Percentiles rank a stretch among this genome's conserved stretches.
phyloP scores from a whole-genome alignment of 2,329 filamentous ascomycete genomes.

The Botryotinia globosa region DNA sequence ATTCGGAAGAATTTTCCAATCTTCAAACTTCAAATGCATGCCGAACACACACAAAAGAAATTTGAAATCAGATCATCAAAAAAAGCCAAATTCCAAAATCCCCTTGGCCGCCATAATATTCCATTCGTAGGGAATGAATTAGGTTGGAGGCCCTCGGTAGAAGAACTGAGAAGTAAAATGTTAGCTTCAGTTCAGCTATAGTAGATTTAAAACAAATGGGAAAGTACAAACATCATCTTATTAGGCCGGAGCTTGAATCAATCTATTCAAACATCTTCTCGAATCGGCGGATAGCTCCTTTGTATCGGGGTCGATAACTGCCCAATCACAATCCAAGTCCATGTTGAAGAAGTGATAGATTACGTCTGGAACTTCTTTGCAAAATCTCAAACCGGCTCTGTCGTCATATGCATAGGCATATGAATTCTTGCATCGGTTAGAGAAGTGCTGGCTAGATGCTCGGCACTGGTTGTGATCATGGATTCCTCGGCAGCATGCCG shows the following conservation, averaged over 20 bases:
- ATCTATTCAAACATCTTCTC: background rate
- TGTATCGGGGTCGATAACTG: background rate
- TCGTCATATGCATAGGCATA: conserved; percentile 8
- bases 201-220: too few relatives aligned
- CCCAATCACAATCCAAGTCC: background rate
- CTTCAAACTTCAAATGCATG: background rate
- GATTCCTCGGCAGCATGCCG: background rate
- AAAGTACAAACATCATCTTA: background rate
- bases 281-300: background rate
- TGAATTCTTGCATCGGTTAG: background rate
- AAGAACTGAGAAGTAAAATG: background rate
- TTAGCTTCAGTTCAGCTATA: background rate
- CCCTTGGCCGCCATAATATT: background rate
- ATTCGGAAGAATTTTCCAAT: background rate
- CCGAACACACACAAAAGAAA: background rate
- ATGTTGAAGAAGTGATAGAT: background rate
- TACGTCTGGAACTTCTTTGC: background rate
- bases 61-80: background rate
- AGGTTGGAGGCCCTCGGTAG: background rate
- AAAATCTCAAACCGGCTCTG: background rate
- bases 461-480: background rate
- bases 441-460: conserved; percentile 4
- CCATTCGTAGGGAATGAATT: background rate
- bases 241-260: background rate
- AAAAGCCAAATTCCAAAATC: background rate